phyloP scores from a whole-genome alignment of 2,329 filamentous ascomycete species.

The Nannizziopsis barbatae region DNA sequence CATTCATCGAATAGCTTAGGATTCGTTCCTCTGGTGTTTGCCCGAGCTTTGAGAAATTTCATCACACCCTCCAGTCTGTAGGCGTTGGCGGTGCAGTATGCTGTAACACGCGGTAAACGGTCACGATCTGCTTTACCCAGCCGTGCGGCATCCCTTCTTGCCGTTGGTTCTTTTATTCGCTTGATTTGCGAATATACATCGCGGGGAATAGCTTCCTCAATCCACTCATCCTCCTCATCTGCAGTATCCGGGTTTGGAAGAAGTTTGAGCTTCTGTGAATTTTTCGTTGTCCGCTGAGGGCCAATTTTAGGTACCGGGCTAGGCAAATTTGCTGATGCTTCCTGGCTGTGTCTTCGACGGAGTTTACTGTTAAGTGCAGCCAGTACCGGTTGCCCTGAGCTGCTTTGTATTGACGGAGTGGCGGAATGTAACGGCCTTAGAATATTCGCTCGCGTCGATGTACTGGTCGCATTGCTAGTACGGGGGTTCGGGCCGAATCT shows the following conservation, averaged over 20 bases:
- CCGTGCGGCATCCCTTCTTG: conserved; percentile 78
- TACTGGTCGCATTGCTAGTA: conserved; percentile 34
- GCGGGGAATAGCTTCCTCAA: conserved; percentile 80
- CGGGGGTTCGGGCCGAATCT: conserved; percentile 40
- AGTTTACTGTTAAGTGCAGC: conserved; percentile 79
- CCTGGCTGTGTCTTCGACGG: conserved; percentile 72
- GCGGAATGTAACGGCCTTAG: conserved; percentile 33
- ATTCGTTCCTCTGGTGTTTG: conserved; percentile 63
- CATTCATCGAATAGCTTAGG: conserved; percentile 96
- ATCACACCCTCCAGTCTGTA: conserved; percentile 85
- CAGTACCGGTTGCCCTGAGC: conserved; percentile 49
- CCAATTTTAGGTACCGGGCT: conserved; percentile 59
- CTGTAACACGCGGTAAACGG: conserved; percentile 78
- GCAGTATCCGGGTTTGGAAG: conserved; percentile 78
- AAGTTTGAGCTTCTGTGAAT: conserved; percentile 93
- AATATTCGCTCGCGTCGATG: conserved; percentile 31
- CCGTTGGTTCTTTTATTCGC: conserved; percentile 90
- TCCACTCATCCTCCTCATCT: conserved; percentile 58
- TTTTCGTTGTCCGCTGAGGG: conserved; percentile 88
- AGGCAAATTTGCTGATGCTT: conserved; percentile 39
- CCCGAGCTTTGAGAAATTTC: conserved; percentile 77
- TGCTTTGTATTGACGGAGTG: conserved; percentile 26
- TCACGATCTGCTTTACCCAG: conserved; percentile 88
- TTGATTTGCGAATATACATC: conserved; percentile 98
- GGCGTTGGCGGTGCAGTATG: conserved; percentile 87